These are phyloP conservation scores for Colletotrichum lini DNA, from an alignment of 2,329 filamentous ascomycete genomes.

Conservation along the genomic window DNA sequence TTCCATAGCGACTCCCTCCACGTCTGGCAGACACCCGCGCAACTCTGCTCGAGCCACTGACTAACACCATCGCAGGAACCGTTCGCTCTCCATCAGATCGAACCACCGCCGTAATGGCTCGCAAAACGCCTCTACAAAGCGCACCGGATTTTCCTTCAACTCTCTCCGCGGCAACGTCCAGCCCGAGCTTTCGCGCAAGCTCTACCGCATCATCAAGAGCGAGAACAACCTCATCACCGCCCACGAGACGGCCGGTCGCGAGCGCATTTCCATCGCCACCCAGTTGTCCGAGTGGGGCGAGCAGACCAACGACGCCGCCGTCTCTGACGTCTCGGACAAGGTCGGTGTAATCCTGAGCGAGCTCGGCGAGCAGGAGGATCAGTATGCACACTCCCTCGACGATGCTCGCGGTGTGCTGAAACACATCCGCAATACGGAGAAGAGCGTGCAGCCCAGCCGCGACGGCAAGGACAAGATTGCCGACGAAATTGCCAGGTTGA, in stretches of 20 bases:
- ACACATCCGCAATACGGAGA: constrained; percentile 94
- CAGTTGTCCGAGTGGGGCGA: constrained; percentile 98
- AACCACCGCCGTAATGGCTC: constrained; percentile 64
- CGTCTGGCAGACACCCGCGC: constrained; percentile 5
- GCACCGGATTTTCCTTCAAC: constrained; percentile 79
- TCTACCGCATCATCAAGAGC: constrained; percentile 94
- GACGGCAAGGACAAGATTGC: constrained; percentile 89
- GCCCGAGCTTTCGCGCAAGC: constrained; percentile 88
- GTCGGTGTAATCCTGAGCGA: constrained; percentile 92
- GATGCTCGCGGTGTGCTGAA: constrained; percentile 88
- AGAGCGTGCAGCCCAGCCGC: constrained; percentile 92
- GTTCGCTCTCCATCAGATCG: constrained; percentile 81
- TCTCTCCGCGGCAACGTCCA: constrained; percentile 89
- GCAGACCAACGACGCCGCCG: constrained; percentile 86
- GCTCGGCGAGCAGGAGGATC: constrained; percentile 93
- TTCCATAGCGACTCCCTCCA: constrained; percentile 1
- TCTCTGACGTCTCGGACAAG: constrained; percentile 95
- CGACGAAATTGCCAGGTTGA: constrained; percentile 93
- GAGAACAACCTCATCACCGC: constrained; percentile 90
- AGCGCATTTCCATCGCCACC: constrained; percentile 86
- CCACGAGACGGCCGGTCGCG: constrained; percentile 87
- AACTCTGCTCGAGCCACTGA: neutral
- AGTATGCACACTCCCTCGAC: constrained; percentile 88
- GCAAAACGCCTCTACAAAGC: constrained; percentile 54
- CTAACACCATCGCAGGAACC: constrained; percentile 68